Evolutionary conservation across 2,329 filamentous ascomycete genomes (phyloP).

Genomic region (Macroventuria anomochaeta): DNA sequence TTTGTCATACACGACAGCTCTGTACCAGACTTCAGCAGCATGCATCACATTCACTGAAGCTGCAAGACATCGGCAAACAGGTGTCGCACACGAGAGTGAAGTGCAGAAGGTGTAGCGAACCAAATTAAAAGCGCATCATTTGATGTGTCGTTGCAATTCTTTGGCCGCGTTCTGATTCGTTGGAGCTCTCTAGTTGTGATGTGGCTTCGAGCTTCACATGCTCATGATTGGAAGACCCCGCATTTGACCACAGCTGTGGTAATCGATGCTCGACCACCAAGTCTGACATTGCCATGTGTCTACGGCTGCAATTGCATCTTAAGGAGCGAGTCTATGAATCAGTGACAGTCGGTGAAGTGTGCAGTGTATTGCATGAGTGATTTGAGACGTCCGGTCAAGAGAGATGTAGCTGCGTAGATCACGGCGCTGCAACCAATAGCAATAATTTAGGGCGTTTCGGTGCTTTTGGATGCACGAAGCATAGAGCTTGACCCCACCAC

Average conservation of each 20-base stretch:
- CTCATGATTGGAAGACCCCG: conserved; percentile 31
- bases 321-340: neutral
- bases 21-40: conserved; percentile 4
- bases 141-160: conserved; percentile 24
- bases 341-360: neutral
- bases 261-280: conserved; percentile 1
- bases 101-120: conserved; percentile 13
- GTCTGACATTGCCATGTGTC: neutral
- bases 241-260: conserved; percentile 19
- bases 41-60: conserved; percentile 4
- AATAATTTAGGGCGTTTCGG: conserved; percentile 12
- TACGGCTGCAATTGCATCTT: neutral
- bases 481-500: conserved; percentile 45
- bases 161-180: conserved; percentile 27
- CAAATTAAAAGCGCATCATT: conserved; percentile 1
- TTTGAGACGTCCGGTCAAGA: conserved; percentile 13
- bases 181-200: conserved; percentile 20
- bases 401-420: conserved; percentile 11
- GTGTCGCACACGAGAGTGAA: conserved; percentile 7
- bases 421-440: conserved; percentile 10
- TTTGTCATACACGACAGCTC: conserved; percentile 13
- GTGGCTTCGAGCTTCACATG: conserved; percentile 34
- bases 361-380: conserved; percentile 10
- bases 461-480: neutral
- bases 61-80: conserved; percentile 3